A percentile compares a stretch with the other conserved stretches of the same genome.
These are phyloP conservation scores for Hanseniaspora guilliermondii DNA, from an alignment of 805 yeast species.

Conservation along the genomic window DNA sequence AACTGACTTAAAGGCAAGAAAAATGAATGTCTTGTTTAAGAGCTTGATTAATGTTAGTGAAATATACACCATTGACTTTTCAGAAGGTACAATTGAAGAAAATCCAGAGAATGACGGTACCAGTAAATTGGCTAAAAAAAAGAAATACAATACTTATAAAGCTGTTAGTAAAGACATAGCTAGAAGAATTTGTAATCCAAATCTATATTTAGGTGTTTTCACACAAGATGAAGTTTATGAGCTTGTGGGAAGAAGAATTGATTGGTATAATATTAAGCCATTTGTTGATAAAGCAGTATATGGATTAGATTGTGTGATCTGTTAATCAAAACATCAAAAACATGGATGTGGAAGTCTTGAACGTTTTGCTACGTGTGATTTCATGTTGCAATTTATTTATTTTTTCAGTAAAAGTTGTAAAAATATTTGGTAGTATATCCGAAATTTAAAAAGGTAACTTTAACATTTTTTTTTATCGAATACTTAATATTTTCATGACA, in stretches of 20 bases:
- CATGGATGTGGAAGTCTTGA: no score
- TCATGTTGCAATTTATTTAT: no score
- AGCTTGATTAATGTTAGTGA: slow-evolving; percentile 79
- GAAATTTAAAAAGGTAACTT: no score
- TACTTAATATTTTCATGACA: no score
- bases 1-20: slow-evolving; percentile 44
- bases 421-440: no score
- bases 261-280: slow-evolving; percentile 64
- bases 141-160: slow-evolving; percentile 24
- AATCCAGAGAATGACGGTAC: not conserved
- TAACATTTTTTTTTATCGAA: no score
- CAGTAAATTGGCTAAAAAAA: not conserved
- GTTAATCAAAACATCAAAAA: slow-evolving; percentile 38
- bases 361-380: no score
- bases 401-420: no score
- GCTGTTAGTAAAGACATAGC: slow-evolving; percentile 73
- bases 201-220: slow-evolving; percentile 77
- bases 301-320: slow-evolving; percentile 74
- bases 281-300: slow-evolving; percentile 92
- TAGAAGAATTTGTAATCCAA: slow-evolving; percentile 64
- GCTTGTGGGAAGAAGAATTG: slow-evolving; percentile 74
- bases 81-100: slow-evolving; percentile 15
- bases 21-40: slow-evolving; percentile 61
- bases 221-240: slow-evolving; percentile 90
- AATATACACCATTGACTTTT: slow-evolving; percentile 50